Base-by-base conservation (phyloP, 176 grass and related monocot species). In the Luzula sylvatica region DNA sequence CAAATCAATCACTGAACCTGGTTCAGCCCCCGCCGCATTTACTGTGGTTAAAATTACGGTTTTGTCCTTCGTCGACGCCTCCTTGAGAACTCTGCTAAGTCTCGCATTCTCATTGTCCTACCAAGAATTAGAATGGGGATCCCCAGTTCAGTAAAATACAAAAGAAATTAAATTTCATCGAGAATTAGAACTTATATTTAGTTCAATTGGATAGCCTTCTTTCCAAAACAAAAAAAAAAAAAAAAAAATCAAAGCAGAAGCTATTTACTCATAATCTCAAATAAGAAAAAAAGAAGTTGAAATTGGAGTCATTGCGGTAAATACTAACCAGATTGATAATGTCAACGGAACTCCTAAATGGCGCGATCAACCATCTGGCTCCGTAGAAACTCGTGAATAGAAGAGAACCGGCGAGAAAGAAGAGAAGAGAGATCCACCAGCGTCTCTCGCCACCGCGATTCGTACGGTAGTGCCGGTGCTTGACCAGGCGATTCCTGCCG, bases 11-110 rank as follows among this genome's bases (percentile, higher is more conserved):
- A 83, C 62, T 32, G 80, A 89, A 38, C 86, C 86, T 7, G 75
- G 46, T 30, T 38, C 61, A 59, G 86, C 75, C 80, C 80, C 83
- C 65, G 86, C 72, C 55, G 67, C 71, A 73, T 83, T 89, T 0
- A 89, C 45, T 23, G 72, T 79, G 0, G 80, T 77, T 49, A 89
- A 76, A 69, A 89, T 83, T 52, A 89, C 24, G 1, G 80, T 89
- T 29, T 80, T 89, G 23, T 80, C 62, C 22, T 43, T 81, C 79
- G 70, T 83, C 3, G 79, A 78, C 8, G 80, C 75, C 14, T 68
- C 64, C 14, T 69, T 73, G 15, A 89, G 71, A 73, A 89, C 67
- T 52, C 40, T 27, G 27, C 76, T 79, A 23, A 89, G 86, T 60
- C 65, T 69, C 20, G 61, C 23, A 58, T 83, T 49, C 40, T 80